Percentiles rank a stretch among this genome's conserved stretches.
These are phyloP conservation scores for Ormosia emarginata DNA, from an alignment of 306 rosid species.

Conservation along the genomic window DNA sequence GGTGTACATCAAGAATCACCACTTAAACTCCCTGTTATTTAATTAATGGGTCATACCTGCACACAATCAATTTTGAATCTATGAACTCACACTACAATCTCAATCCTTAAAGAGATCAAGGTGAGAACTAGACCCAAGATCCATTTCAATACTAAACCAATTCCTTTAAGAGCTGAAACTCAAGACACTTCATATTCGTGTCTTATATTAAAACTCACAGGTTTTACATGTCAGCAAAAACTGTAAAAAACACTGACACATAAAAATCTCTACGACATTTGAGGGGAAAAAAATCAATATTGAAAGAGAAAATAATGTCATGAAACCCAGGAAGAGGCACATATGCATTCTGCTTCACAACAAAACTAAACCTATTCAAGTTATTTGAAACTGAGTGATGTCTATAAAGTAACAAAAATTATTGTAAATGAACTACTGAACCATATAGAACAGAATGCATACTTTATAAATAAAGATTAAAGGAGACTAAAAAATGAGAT, in stretches of 20 bases:
- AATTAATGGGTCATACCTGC: background rate
- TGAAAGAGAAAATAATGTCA: background rate
- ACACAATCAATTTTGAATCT: background rate
- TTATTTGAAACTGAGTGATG: background rate
- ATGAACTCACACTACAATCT: background rate
- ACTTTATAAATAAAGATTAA: background rate
- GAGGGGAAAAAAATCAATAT: background rate
- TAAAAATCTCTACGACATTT: background rate
- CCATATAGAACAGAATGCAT: background rate
- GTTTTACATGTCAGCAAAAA: background rate
- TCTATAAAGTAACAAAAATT: background rate
- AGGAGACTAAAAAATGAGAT: background rate
- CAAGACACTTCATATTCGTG: conserved; percentile 2
- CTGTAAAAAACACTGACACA: background rate
- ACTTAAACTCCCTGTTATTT: background rate
- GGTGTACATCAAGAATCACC: background rate
- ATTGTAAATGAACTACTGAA: background rate
- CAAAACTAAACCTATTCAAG: background rate
- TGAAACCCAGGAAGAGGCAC: background rate
- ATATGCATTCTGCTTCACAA: background rate
- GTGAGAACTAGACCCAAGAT: conserved; percentile 10
- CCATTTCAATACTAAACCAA: conserved; percentile 4
- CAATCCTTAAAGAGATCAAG: conserved; percentile 4
- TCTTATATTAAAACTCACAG: background rate
- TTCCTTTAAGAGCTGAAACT: conserved; percentile 4